A percentile compares a stretch with the other conserved stretches of the same genome.
These are phyloP conservation scores for Pistacia atlantica DNA, from an alignment of 345 rosid species.

Conservation along the genomic window DNA sequence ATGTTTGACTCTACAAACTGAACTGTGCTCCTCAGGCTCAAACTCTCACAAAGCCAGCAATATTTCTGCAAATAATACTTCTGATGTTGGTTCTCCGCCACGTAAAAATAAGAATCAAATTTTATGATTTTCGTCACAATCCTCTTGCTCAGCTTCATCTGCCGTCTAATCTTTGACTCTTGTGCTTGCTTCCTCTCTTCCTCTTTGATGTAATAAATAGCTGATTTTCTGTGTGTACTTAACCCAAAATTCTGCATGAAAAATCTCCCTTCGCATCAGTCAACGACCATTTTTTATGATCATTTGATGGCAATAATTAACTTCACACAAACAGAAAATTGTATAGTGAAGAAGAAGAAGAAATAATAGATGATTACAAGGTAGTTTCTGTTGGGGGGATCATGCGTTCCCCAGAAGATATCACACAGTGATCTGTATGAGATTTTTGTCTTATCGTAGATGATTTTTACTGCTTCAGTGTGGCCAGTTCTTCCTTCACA, in stretches of 20 bases:
- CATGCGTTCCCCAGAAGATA: conserved; percentile 12
- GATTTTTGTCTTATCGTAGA: conserved; percentile 15
- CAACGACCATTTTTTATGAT: too few species aligned
- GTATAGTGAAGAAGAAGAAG: background rate
- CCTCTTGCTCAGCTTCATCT: conserved; percentile 28
- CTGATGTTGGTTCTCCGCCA: conserved; percentile 21
- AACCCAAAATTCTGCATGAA: conserved; percentile 20
- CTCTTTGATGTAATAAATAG: conserved; percentile 20
- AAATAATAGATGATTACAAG: conserved; percentile 9
- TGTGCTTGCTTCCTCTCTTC: conserved; percentile 29
- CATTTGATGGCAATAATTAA: too few species aligned
- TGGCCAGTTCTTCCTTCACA: conserved; percentile 28
- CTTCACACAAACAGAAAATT: too few species aligned
- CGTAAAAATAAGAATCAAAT: conserved; percentile 12
- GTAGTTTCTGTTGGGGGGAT: conserved; percentile 14
- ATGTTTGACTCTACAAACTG: conserved; percentile 25
- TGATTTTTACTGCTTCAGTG: conserved; percentile 25
- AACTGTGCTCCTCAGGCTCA: conserved; percentile 20
- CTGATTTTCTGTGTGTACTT: conserved; percentile 21
- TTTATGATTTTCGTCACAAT: conserved; percentile 16
- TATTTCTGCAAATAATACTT: conserved; percentile 23
- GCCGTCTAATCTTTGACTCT: conserved; percentile 25
- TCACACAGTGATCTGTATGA: conserved; percentile 21
- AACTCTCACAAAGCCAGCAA: conserved; percentile 19
- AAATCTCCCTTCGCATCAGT: too few species aligned